Conservation (phyloP, 495 filamentous ascomycete genomes). For the Lophiostoma macrostomum region DNA sequence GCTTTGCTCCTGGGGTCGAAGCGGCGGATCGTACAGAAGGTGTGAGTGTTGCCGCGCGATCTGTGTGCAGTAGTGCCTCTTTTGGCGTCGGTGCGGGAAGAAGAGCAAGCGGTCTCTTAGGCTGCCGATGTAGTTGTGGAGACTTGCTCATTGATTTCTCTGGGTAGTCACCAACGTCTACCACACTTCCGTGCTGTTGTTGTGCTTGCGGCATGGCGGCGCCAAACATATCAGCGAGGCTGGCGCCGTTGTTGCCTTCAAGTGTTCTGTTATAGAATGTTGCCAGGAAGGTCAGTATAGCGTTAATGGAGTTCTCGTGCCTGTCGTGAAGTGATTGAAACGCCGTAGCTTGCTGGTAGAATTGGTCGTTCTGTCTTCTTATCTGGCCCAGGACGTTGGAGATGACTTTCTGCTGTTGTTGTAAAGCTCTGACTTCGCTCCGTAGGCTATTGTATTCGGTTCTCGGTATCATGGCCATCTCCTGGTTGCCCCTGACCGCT, state of each 20-base stretch:
- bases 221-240: constrained; percentile 42
- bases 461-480: constrained; percentile 55
- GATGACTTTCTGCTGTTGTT: constrained; percentile 81
- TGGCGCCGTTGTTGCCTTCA: constrained; percentile 49
- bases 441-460: constrained; percentile 76
- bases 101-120: constrained; percentile 35
- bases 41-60: constrained; percentile 24
- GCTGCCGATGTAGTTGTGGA: constrained; percentile 30
- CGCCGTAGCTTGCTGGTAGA: constrained; percentile 82
- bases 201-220: constrained; percentile 40
- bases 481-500: constrained; percentile 45
- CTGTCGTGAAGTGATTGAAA: constrained; percentile 91
- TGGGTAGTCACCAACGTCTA: constrained; percentile 39
- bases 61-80: constrained; percentile 9
- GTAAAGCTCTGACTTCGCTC: constrained; percentile 73
- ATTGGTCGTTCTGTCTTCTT: constrained; percentile 77
- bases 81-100: constrained; percentile 35
- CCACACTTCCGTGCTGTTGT: constrained; percentile 41
- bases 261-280: constrained; percentile 88
- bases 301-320: constrained; percentile 97
- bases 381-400: constrained; percentile 73
- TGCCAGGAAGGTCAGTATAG: constrained; percentile 92
- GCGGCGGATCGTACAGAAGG: constrained; percentile 26
- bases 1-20: constrained; percentile 23
- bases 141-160: constrained; percentile 28